Evolutionary conservation across 805 yeast genomes (phyloP).

Genomic region (Sungouiella thailandica): DNA sequence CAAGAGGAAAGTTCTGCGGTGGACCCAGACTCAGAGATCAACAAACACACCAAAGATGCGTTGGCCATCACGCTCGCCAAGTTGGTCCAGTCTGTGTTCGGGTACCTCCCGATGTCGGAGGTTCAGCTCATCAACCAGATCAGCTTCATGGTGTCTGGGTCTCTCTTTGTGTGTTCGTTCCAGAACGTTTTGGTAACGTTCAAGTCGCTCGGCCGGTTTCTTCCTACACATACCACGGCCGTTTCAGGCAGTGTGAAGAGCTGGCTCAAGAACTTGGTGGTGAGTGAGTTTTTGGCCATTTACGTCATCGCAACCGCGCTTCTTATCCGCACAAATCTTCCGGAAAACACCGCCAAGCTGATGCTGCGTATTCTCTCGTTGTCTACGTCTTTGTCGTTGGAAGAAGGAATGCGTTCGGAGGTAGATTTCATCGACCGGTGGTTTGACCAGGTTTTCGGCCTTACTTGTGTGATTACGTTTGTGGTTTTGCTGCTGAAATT

Average conservation of each 20-base stretch:
- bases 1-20: constrained; percentile 5
- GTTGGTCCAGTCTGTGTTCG: constrained; percentile 24
- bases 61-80: constrained; percentile 46
- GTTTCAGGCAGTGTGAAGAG: constrained; percentile 12
- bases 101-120: constrained; percentile 27
- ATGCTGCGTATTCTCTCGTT: constrained; percentile 35
- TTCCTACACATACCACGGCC: constrained; percentile 20
- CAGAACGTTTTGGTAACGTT: constrained; percentile 61
- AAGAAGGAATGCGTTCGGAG: constrained; percentile 24
- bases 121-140: constrained; percentile 41
- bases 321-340: constrained; percentile 44
- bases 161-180: constrained; percentile 57
- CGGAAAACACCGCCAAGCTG: constrained; percentile 39
- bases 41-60: constrained; percentile 35
- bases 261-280: constrained; percentile 35
- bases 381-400: constrained; percentile 15
- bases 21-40: constrained; percentile 6
- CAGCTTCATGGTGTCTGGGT: constrained; percentile 51
- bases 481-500: constrained; percentile 18
- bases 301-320: constrained; percentile 50
- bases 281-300: constrained; percentile 45
- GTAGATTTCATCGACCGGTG: constrained; percentile 46
- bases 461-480: constrained; percentile 35
- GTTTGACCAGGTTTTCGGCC: constrained; percentile 49
- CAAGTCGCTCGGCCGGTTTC: constrained; percentile 40